Evolutionary conservation across 257 asterid species (phyloP).

Genomic region (Solanum paucissectum): DNA sequence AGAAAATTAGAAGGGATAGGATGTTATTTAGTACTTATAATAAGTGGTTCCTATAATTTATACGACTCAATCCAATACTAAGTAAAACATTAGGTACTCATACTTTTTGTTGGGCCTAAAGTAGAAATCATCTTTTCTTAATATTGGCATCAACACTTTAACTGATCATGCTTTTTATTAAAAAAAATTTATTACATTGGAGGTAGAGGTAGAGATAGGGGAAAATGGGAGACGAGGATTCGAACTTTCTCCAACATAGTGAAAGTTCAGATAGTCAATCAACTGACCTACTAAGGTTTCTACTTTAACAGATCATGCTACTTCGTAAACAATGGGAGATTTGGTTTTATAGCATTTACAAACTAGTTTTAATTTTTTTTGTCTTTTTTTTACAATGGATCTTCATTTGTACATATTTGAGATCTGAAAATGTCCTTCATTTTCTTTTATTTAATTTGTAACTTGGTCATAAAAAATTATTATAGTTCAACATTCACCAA

Average conservation of each 20-base stretch:
- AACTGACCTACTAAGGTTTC: not conserved
- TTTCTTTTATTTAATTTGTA: not conserved
- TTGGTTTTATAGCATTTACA: not conserved
- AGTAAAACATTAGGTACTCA: not conserved
- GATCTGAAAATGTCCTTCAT: not conserved
- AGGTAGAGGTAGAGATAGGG: not conserved
- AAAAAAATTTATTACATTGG: too few relatives aligned
- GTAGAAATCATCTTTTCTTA: not conserved
- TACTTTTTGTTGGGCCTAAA: not conserved
- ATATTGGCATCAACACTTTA: not conserved
- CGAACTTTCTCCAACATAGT: not conserved
- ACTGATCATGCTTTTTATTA: not conserved
- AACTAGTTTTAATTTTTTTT: not conserved
- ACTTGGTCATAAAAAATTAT: not conserved
- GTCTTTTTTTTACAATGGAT: not conserved
- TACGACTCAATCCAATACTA: not conserved
- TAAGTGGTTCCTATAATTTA: too few relatives aligned
- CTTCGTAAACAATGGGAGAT: not conserved
- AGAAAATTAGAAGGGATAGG: too few relatives aligned
- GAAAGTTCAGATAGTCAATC: not conserved
- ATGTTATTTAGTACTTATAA: too few relatives aligned
- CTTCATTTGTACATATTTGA: not conserved
- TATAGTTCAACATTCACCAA: not conserved
- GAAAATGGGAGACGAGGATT: not conserved
- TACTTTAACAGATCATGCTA: not conserved